phyloP scores from a whole-genome alignment of 2,329 filamentous ascomycete genomes.

The Fusarium globosum region DNA sequence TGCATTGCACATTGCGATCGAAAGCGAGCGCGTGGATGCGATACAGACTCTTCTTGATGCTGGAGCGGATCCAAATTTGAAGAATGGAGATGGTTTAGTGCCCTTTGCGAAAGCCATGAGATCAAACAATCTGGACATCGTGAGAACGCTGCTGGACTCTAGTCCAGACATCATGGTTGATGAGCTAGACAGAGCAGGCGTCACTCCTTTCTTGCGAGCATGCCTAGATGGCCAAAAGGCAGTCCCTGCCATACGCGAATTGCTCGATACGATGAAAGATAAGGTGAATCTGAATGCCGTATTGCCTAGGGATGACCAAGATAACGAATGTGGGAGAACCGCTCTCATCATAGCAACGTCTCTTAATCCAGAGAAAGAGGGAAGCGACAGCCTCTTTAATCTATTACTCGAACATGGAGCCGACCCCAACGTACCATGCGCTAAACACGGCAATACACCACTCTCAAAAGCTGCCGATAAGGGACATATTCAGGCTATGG shows the following conservation, averaged over 20 bases:
- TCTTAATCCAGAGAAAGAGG: neutral
- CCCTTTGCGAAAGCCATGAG: neutral
- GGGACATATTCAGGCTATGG: neutral
- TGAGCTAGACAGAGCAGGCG: neutral
- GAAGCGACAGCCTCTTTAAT: neutral
- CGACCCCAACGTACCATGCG: neutral
- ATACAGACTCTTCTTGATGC: neutral
- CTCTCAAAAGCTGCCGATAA: neutral
- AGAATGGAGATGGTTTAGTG: neutral
- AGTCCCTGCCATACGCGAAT: neutral
- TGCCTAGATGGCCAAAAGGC: neutral
- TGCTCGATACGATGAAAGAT: neutral
- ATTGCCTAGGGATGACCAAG: neutral
- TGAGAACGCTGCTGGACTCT: neutral
- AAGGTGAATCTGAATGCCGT: neutral
- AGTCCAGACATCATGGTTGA: fast-evolving
- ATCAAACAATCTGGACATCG: fast-evolving
- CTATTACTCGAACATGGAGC: neutral
- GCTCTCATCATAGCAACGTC: neutral
- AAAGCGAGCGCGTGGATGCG: neutral
- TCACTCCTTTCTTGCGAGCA: neutral
- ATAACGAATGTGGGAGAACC: neutral
- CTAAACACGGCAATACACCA: neutral
- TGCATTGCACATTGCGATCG: neutral
- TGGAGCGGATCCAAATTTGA: neutral